phyloP scores from a whole-genome alignment of 345 rosid genomes.

The Psidium guajava region DNA sequence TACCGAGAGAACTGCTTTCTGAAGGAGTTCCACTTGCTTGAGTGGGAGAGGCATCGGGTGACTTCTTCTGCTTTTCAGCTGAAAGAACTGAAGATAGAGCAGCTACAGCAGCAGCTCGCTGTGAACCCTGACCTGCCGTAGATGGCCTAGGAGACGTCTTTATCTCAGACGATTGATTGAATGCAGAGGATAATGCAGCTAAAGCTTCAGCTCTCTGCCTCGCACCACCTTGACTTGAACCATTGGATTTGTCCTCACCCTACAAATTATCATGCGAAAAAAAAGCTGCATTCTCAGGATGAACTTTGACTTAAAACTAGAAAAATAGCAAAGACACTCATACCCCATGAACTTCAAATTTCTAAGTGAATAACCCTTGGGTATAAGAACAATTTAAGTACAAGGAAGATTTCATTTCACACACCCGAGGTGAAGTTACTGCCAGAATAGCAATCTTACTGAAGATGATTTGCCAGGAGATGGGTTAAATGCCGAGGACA shows the following conservation, averaged over 20 bases:
- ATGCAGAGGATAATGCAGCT: conserved; percentile 76
- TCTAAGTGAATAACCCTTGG: neutral
- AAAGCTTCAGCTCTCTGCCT: conserved; percentile 83
- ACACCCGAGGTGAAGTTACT: neutral
- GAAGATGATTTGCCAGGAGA: conserved; percentile 40
- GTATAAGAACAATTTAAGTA: neutral
- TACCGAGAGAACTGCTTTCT: conserved; percentile 39
- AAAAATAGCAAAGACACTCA: neutral
- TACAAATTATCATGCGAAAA: conserved; percentile 1
- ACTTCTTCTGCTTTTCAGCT: conserved; percentile 65
- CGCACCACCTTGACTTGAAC: conserved; percentile 46
- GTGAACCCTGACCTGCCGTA: conserved; percentile 46
- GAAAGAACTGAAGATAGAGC: conserved; percentile 88
- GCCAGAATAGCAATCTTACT: conserved; percentile 21
- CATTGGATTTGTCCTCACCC: conserved; percentile 53
- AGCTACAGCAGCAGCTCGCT: conserved; percentile 95
- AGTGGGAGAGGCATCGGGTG: conserved; percentile 60
- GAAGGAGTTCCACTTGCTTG: conserved; percentile 29
- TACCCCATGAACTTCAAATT: neutral
- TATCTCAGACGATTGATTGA: conserved; percentile 43
- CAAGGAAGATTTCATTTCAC: neutral
- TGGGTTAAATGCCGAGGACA: conserved; percentile 72
- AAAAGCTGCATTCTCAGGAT: neutral
- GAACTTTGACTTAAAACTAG: neutral
- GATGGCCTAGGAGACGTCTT: conserved; percentile 37